Base-by-base conservation (phyloP, 495 filamentous ascomycete species). In the Lasiosphaeria hispida region DNA sequence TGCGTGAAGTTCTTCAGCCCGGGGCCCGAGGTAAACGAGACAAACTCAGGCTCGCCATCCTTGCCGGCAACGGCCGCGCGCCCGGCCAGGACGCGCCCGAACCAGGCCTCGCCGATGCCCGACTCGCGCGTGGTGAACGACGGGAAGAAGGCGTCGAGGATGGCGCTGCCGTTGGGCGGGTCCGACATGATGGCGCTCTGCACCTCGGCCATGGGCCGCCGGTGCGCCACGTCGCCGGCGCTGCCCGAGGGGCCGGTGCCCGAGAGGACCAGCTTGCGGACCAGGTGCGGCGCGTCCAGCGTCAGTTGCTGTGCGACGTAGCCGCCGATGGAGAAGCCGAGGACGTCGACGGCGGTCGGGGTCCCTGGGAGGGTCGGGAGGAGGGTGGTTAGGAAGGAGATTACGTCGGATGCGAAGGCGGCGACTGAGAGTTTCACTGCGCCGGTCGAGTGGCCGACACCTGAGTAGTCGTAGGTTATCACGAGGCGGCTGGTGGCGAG, bases 401-500 rank as follows among this genome's bases (percentile, higher is more conserved):
- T 17, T 17, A 39, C 4, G 35, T 52, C 49, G 33, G 4, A n/a
- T 10, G 33, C 36, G 30, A 52, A 52, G 10, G 4, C 49, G 9
- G 14, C 14, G 30, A 52, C 19, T n/a, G 34, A 35, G 1, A 40
- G 36, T 11, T 52, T 52, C 4, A 52, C 49, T 9, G n/a, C 33
- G 13, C 49, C 49, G 7, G 13, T 39, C 1, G 34, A 38, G 30
- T 38, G 49, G 49, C 49, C 49, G 10, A 52, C 17, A 33, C 49
- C 49, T 7, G 49, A 10, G 49, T 52, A 52, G 49, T 52, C 49
- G 49, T 52, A 52, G 17, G 49, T 52, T 6, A 52, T 52, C 2
- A 52, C 49, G 14, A 38, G 49, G 34, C 18, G 19, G 33, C 34
- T 17, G 13, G 49, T 4, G 11, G n/a, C 49, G 3, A 52, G 30